phyloP scores from a whole-genome alignment of 805 yeast species.

The Saccharomycodes ludwigii region DNA sequence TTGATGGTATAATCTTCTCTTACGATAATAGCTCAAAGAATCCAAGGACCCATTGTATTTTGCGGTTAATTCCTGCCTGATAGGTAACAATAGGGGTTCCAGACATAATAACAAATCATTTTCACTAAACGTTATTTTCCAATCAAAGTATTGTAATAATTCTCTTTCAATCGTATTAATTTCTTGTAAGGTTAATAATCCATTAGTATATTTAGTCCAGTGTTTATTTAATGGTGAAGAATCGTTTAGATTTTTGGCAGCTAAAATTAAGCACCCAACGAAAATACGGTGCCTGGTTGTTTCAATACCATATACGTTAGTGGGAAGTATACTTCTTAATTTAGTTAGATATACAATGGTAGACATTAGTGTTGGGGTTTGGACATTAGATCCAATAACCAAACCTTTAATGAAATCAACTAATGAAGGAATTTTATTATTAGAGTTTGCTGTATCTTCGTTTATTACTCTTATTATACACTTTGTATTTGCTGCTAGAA shows the following conservation, averaged over 20 bases:
- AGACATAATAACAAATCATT: constrained; percentile 59
- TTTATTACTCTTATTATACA: constrained; percentile 15
- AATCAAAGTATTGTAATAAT: constrained; percentile 65
- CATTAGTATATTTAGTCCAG: constrained; percentile 90
- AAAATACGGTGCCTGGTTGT: constrained; percentile 91
- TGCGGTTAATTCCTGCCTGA: constrained; percentile 36
- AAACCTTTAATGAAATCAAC: constrained; percentile 57
- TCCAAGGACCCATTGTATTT: too few species aligned
- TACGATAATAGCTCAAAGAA: too few species aligned
- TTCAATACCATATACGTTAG: constrained; percentile 81
- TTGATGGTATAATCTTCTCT: too few species aligned
- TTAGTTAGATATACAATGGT: constrained; percentile 73
- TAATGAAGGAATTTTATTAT: constrained; percentile 30
- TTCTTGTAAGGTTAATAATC: constrained; percentile 62
- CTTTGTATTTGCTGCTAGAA: constrained; percentile 16
- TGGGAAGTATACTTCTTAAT: constrained; percentile 65
- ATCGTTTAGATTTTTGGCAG: constrained; percentile 90
- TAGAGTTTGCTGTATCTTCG: constrained; percentile 8
- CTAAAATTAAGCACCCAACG: constrained; percentile 73
- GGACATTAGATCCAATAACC: constrained; percentile 77
- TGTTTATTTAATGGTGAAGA: constrained; percentile 92
- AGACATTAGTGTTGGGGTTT: constrained; percentile 91
- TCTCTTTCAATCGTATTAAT: constrained; percentile 89
- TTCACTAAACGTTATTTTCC: constrained; percentile 67
- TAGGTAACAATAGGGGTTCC: constrained; percentile 64